phyloP scores from a whole-genome alignment of 768 basidiomycete genomes.

The Mycena olivaceomarginata region DNA sequence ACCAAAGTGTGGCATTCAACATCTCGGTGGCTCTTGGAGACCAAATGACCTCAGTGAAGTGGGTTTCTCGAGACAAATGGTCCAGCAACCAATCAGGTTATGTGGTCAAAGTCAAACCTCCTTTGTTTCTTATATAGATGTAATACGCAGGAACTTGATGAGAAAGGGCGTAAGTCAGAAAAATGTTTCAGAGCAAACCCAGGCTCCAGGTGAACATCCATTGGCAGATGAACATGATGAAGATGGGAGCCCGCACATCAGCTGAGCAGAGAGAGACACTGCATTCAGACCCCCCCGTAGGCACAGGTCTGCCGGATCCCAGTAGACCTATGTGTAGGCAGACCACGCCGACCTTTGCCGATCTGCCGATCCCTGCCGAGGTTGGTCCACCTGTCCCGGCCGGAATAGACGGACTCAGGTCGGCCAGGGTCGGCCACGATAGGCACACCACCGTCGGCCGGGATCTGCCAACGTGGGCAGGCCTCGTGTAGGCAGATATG shows the following conservation, averaged over 20 bases:
- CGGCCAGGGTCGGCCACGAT: too few species aligned
- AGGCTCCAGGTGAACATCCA: constrained; percentile 3
- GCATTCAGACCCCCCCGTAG: too few species aligned
- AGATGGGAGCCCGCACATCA: constrained; percentile 4
- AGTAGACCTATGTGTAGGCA: too few species aligned
- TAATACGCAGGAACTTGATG: constrained; percentile 4
- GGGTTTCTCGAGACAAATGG: constrained; percentile 3
- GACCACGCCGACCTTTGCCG: too few species aligned
- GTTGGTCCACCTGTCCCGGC: too few species aligned
- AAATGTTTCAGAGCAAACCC: constrained; percentile 5
- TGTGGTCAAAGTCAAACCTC: constrained; percentile 1
- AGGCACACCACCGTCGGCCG: too few species aligned
- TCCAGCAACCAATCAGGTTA: too few species aligned
- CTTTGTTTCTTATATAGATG: constrained; percentile 2
- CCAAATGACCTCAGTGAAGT: constrained; percentile 7
- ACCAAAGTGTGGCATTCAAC: constrained; percentile 5
- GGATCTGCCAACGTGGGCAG: too few species aligned
- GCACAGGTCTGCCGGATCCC: too few species aligned
- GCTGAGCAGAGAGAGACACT: not conserved
- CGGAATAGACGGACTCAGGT: too few species aligned
- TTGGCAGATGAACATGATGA: constrained; percentile 7
- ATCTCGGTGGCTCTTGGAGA: constrained; percentile 7
- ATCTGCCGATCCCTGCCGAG: too few species aligned
- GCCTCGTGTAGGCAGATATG: too few species aligned
- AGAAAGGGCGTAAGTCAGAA: constrained; percentile 1